phyloP scores from a whole-genome alignment of 2,329 filamentous ascomycete genomes.

The Epichloe sp. region DNA sequence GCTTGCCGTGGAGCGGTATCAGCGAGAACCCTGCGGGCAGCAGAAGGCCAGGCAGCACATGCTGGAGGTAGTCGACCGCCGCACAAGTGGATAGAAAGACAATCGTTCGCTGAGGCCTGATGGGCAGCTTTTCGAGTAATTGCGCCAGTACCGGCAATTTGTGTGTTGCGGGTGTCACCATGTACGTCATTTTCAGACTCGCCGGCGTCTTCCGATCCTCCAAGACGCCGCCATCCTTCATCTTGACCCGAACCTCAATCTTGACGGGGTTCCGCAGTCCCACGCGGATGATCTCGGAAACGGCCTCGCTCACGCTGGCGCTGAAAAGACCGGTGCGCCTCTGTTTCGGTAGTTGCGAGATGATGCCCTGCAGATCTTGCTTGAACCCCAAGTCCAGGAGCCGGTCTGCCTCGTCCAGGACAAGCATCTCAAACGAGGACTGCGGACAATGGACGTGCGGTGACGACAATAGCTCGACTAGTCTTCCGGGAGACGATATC shows the following conservation, averaged over 20 bases:
- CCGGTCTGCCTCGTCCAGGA: conserved; percentile 89
- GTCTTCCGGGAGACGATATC: conserved; percentile 78
- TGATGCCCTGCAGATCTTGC: conserved; percentile 73
- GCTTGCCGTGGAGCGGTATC: conserved; percentile 82
- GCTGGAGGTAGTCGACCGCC: conserved; percentile 85
- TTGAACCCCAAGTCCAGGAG: conserved; percentile 91
- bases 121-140: conserved; percentile 56
- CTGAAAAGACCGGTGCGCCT: conserved; percentile 87
- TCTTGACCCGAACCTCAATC: conserved; percentile 82
- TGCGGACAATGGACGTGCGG: conserved; percentile 79
- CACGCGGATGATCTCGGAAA: conserved; percentile 83
- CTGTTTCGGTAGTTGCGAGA: conserved; percentile 80
- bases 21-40: conserved; percentile 56
- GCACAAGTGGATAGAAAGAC: conserved; percentile 90
- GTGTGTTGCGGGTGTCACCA: conserved; percentile 60
- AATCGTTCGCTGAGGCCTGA: conserved; percentile 71
- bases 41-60: conserved; percentile 61
- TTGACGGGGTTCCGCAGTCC: conserved; percentile 90
- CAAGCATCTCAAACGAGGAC: conserved; percentile 80
- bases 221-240: conserved; percentile 48
- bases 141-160: conserved; percentile 65
- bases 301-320: conserved; percentile 88
- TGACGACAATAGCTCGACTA: conserved; percentile 77
- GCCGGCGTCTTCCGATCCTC: conserved; percentile 84
- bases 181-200: conserved; percentile 82